A percentile compares a stretch with the other conserved stretches of the same genome.
Evolutionary conservation across 306 rosid species (phyloP).

Genomic region (Pachyrhizus erosus): DNA sequence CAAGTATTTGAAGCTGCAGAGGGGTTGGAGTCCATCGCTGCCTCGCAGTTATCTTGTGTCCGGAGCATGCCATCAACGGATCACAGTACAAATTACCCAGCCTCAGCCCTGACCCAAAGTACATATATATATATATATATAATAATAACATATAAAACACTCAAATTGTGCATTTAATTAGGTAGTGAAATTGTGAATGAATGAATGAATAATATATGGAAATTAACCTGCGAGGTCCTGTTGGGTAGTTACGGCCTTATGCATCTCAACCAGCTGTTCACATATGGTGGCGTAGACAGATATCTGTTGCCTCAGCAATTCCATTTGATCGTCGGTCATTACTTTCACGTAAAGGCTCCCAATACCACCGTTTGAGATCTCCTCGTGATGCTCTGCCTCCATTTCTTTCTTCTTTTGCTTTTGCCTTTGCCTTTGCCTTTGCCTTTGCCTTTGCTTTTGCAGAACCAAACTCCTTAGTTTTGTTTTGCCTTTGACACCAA

Average conservation of each 20-base stretch:
- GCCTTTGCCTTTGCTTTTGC: no score
- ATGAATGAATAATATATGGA: no score
- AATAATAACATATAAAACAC: not conserved
- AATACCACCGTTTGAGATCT: not conserved
- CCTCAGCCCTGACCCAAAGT: constrained; percentile 58
- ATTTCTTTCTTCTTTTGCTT: constrained; percentile 16
- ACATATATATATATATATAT: no score
- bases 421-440: no score
- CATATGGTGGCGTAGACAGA: constrained; percentile 70
- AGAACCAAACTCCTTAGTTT: not conserved
- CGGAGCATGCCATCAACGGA: constrained; percentile 67
- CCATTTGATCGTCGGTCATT: constrained; percentile 84
- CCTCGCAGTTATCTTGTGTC: constrained; percentile 71
- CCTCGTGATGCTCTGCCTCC: constrained; percentile 41
- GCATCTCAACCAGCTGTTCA: constrained; percentile 76
- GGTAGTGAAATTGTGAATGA: no score
- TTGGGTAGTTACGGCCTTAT: constrained; percentile 65
- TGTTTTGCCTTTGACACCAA: not conserved
- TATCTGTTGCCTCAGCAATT: constrained; percentile 68
- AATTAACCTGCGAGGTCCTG: constrained; percentile 75
- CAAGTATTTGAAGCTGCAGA: constrained; percentile 76
- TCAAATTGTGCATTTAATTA: no score
- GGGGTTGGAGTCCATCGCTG: constrained; percentile 83
- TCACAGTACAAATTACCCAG: constrained; percentile 68
- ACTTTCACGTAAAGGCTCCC: constrained; percentile 60